Percentiles rank a stretch among this genome's conserved stretches.
Conservation (phyloP, 2,329 filamentous ascomycete genomes). For the Myriosclerotinia duriaeana region DNA sequence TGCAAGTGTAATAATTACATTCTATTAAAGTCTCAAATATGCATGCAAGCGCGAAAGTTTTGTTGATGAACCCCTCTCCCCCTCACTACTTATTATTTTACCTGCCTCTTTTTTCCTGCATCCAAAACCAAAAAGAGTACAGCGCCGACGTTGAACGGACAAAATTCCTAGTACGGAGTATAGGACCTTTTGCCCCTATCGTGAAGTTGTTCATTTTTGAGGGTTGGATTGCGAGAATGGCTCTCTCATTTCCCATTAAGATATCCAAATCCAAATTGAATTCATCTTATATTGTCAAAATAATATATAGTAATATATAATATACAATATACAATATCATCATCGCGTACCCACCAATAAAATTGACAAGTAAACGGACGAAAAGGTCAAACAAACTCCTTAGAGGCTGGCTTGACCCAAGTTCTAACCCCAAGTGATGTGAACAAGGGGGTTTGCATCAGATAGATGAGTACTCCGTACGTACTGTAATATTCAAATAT, state of each 20-base stretch:
- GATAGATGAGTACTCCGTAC: background rate
- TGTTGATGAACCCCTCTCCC: slow-evolving; percentile 6
- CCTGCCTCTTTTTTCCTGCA: background rate
- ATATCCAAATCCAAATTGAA: slow-evolving; percentile 4
- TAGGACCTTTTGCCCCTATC: slow-evolving; percentile 15
- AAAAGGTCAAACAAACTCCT: background rate
- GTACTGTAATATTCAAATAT: background rate
- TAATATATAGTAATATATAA: background rate
- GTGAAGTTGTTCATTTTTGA: background rate
- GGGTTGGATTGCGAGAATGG: background rate
- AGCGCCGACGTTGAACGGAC: background rate
- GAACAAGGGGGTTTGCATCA: slow-evolving; percentile 13
- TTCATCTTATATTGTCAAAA: background rate
- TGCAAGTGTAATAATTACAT: background rate
- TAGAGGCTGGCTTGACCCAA: background rate
- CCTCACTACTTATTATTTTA: background rate
- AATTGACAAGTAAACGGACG: slow-evolving; percentile 11
- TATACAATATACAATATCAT: background rate
- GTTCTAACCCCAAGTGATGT: background rate
- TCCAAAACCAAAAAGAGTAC: slow-evolving; percentile 13
- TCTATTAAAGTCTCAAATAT: slow-evolving; percentile 11
- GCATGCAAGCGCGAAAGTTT: slow-evolving; percentile 3
- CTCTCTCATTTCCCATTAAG: background rate
- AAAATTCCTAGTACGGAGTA: background rate
- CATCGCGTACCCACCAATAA: slow-evolving; percentile 11